Evolutionary conservation across 345 rosid genomes (phyloP).

Genomic region (Carallia pectinifolia): DNA sequence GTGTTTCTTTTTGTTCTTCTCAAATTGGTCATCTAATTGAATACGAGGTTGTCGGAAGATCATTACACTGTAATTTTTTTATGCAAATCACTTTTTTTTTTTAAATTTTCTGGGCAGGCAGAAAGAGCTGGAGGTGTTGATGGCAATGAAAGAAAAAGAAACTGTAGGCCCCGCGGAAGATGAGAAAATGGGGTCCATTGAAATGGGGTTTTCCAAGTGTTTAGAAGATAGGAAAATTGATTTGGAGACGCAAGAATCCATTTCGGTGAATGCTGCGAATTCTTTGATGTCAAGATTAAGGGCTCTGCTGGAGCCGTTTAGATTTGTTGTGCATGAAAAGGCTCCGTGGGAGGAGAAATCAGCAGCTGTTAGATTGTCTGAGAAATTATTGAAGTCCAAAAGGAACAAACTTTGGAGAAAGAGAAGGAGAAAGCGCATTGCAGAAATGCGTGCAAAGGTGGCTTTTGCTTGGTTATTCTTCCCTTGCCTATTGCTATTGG

Average conservation of each 20-base stretch:
- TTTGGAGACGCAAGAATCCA: conserved; percentile 48
- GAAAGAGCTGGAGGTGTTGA: conserved; percentile 60
- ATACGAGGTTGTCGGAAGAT: neutral
- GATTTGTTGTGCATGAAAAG: conserved; percentile 43
- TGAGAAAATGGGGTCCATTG: conserved; percentile 17
- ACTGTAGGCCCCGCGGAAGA: conserved; percentile 25
- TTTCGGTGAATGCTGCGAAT: conserved; percentile 64
- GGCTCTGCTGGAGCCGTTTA: conserved; percentile 73
- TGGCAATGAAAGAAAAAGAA: conserved; percentile 30
- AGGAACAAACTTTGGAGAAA: conserved; percentile 84
- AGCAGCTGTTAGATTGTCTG: conserved; percentile 49
- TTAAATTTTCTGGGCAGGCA: conserved; percentile 46
- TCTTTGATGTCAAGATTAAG: conserved; percentile 60
- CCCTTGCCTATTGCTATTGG: neutral
- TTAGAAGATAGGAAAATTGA: conserved; percentile 41
- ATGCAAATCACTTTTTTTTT: neutral
- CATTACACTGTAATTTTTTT: neutral
- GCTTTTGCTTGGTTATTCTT: conserved; percentile 16
- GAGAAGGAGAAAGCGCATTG: conserved; percentile 53
- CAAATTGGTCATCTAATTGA: neutral
- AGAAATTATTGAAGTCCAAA: conserved; percentile 50
- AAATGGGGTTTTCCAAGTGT: conserved; percentile 37
- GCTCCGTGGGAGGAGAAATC: conserved; percentile 90
- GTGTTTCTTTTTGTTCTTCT: conserved; percentile 2
- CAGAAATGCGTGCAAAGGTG: conserved; percentile 70